These are phyloP conservation scores for Ambrosia trifida DNA, from an alignment of 129 eudicot species.

Conservation along the genomic window DNA sequence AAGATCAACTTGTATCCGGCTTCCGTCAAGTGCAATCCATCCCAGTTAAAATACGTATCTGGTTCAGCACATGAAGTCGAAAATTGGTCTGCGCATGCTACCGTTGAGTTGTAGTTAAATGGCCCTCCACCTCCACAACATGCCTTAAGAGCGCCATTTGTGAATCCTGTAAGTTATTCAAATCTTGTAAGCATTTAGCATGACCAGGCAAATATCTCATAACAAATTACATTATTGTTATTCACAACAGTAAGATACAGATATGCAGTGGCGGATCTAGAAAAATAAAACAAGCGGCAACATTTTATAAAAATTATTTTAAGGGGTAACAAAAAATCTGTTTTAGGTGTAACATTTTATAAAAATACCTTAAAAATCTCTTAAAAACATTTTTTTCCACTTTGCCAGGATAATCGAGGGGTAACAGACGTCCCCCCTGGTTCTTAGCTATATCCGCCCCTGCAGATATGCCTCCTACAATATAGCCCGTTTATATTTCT, in stretches of 20 bases:
- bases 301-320: no score
- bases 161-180: slow-evolving; percentile 10
- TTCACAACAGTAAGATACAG: background rate
- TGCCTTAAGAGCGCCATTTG: slow-evolving; percentile 27
- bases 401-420: no score
- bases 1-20: slow-evolving; percentile 31
- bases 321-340: no score
- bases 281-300: no score
- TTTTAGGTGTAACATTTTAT: no score
- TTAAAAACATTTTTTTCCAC: no score
- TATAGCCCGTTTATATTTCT: background rate
- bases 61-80: slow-evolving; percentile 17
- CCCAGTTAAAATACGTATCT: slow-evolving; percentile 23
- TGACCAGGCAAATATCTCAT: background rate
- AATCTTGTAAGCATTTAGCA: background rate
- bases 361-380: no score
- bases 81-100: background rate
- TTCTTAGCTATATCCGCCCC: no score
- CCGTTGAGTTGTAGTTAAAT: slow-evolving; percentile 11
- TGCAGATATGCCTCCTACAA: background rate
- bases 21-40: slow-evolving; percentile 30
- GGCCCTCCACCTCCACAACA: slow-evolving; percentile 27
- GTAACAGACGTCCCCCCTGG: no score
- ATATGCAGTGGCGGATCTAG: no score
- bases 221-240: background rate